phyloP scores from a whole-genome alignment of 257 asterid species.

The Penstemon davidsonii region DNA sequence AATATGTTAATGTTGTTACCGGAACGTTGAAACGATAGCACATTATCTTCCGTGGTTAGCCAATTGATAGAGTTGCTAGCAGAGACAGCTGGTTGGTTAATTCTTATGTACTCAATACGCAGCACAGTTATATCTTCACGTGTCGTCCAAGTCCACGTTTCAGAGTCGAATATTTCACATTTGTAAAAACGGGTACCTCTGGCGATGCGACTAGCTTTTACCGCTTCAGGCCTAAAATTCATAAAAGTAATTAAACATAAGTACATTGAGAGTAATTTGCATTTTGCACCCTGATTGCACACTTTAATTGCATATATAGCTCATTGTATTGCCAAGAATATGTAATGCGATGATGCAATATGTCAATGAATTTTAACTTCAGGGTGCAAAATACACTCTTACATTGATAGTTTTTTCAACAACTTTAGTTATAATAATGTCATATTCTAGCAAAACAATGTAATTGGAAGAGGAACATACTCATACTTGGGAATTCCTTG shows the following conservation, averaged over 20 bases:
- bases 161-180: conserved; percentile 35
- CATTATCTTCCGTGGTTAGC: conserved; percentile 14
- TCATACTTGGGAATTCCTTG: background rate
- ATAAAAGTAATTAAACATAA: background rate
- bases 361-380: no score
- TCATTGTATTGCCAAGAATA: no score
- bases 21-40: background rate
- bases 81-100: background rate
- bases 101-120: background rate
- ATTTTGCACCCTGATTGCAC: no score
- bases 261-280: background rate
- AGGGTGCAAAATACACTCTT: no score
- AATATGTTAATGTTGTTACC: background rate
- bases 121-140: background rate
- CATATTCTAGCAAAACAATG: no score
- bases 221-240: background rate
- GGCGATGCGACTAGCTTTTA: no score
- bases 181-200: no score
- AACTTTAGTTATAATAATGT: no score
- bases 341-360: no score
- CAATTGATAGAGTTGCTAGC: conserved; percentile 5
- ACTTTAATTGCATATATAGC: no score
- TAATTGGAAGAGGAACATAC: background rate
- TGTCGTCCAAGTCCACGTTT: conserved; percentile 28
- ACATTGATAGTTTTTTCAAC: no score